phyloP scores from a whole-genome alignment of 768 basidiomycete species.

The Termitomyces sp. region DNA sequence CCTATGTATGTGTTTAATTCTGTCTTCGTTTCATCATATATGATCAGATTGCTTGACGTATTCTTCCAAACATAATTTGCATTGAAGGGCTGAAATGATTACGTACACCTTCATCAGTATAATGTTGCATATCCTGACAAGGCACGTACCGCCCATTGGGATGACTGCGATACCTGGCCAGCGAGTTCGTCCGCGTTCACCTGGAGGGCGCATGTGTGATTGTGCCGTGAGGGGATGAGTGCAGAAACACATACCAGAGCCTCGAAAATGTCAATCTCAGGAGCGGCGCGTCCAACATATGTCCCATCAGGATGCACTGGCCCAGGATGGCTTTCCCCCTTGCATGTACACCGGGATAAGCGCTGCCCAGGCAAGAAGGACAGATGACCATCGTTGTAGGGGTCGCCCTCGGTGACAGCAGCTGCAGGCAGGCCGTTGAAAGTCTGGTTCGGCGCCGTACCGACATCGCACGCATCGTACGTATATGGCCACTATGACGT shows the following conservation, averaged over 20 bases:
- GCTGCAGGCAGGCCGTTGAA: constrained; percentile 61
- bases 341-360: constrained; percentile 82
- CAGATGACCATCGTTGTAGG: constrained; percentile 34
- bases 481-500: constrained; percentile 69
- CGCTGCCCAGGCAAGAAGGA: constrained; percentile 80
- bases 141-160: constrained; percentile 71
- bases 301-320: constrained; percentile 68
- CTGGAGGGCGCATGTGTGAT: constrained; percentile 22
- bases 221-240: neutral
- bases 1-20: constrained; percentile 62
- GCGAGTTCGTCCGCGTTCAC: constrained; percentile 37
- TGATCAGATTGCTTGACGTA: constrained; percentile 49
- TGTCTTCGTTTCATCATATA: constrained; percentile 49
- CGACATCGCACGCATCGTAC: constrained; percentile 80
- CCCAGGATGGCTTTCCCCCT: constrained; percentile 78
- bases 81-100: constrained; percentile 58
- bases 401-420: constrained; percentile 56
- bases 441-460: constrained; percentile 79
- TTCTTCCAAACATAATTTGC: constrained; percentile 66
- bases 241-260: constrained; percentile 45
- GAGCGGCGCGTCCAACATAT: constrained; percentile 77
- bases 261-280: constrained; percentile 90
- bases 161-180: constrained; percentile 75
- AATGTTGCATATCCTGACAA: neutral
- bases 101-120: neutral